Base-by-base conservation (phyloP, 2,329 filamentous ascomycete genomes). In the Calycina marina region DNA sequence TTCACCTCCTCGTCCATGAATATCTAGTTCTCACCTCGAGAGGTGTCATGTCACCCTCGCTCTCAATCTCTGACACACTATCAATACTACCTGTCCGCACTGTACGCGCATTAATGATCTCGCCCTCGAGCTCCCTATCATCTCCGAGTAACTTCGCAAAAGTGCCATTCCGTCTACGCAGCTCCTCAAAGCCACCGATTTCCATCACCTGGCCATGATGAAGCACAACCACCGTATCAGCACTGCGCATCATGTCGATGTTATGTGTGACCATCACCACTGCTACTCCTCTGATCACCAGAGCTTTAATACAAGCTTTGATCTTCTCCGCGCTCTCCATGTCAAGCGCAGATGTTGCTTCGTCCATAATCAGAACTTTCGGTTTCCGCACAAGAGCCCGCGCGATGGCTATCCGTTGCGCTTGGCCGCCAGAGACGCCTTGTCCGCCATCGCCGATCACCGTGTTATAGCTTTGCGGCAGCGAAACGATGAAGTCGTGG, bases 271-370 rank as follows among this genome's bases (percentile, higher is more conserved):
- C 77, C 14, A 92, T 66, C 11, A 94, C 62, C 0, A 93, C 71
- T 0, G 79, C 79, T 53, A 83, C 67, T 0, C 47, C 40, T 9
- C 46, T 34, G 14, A 38, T 30, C 9, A 76, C 58, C 1, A 90
- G 55, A 0, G 49, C 48, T 20, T 53, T 54, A 25, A 93, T 62
- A 0, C 77, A 77, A 6, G 66, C 56, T 9, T 79, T 62, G 3
- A 94, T 67, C 2, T 65, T 56, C 3, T 64, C 64, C 0, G 81
- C 75, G 24, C 68, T 77, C 43, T 76, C 69, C 0, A 66, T 63
- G 47, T 94, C 86, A 0, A 96, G 61, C 1, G 79, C 77, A 15
- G 75, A 81, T 0, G 86, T 94, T 1, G 85, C 82, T 56, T 94
- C 86, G 46, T 96, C 88, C 2, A 94, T 58, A 2, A 94, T 67